phyloP scores from a whole-genome alignment of 2,329 filamentous ascomycete species.

The Aspergillus pseudotamarii region DNA sequence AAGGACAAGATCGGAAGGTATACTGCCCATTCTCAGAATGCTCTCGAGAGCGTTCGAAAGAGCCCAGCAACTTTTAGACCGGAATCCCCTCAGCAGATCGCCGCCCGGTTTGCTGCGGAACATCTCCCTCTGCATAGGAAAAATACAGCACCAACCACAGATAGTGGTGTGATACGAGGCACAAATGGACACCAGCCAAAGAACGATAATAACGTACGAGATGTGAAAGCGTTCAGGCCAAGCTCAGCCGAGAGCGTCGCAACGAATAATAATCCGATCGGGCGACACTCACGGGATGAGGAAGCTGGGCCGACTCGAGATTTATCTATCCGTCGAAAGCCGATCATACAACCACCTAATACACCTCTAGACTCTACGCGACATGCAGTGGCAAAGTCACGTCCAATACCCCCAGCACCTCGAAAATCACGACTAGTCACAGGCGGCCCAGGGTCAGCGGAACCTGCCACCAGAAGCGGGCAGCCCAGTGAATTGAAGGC shows the following conservation, averaged over 20 bases:
- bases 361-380: slow-evolving; percentile 6
- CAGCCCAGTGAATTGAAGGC: background rate
- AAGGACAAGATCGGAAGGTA: slow-evolving; percentile 43
- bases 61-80: slow-evolving; percentile 18
- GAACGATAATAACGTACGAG: slow-evolving; percentile 14
- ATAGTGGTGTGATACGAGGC: slow-evolving; percentile 3
- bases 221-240: slow-evolving; percentile 27
- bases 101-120: slow-evolving; percentile 38
- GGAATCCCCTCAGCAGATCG: slow-evolving; percentile 34
- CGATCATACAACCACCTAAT: slow-evolving; percentile 5
- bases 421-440: slow-evolving; percentile 13
- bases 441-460: background rate
- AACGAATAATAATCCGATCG: slow-evolving; percentile 6
- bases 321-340: slow-evolving; percentile 15
- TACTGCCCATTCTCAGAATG: slow-evolving; percentile 24
- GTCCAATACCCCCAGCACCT: slow-evolving; percentile 21
- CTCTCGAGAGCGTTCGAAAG: slow-evolving; percentile 17
- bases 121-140: slow-evolving; percentile 27
- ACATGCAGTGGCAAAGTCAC: slow-evolving; percentile 17
- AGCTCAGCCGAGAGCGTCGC: slow-evolving; percentile 25
- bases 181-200: slow-evolving; percentile 12
- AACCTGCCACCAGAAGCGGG: background rate
- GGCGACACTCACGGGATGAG: slow-evolving; percentile 8
- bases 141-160: slow-evolving; percentile 14
- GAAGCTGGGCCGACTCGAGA: slow-evolving; percentile 5